phyloP scores from a whole-genome alignment of 345 rosid genomes.

The Rhodamnia argentea region DNA sequence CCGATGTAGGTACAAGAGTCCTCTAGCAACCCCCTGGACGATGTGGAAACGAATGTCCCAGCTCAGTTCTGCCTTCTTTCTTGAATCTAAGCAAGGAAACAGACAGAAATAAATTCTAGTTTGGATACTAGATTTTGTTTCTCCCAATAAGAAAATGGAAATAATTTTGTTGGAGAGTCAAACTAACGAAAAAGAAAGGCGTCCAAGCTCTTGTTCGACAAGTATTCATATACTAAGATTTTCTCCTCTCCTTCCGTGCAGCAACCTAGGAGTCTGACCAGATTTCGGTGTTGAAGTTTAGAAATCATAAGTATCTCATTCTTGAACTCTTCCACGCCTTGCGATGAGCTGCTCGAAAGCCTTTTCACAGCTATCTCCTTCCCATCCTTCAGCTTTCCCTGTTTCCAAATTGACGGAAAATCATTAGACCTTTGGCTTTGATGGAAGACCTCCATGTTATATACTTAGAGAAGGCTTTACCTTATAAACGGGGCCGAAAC shows the following conservation, averaged over 20 bases:
- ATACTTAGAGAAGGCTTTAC: not conserved
- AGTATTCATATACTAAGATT: constrained; percentile 44
- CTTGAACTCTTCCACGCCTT: constrained; percentile 47
- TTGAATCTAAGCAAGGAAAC: constrained; percentile 1
- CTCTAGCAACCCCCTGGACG: constrained; percentile 23
- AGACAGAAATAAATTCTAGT: not conserved
- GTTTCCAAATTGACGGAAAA: not conserved
- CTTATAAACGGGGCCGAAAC: constrained; percentile 4
- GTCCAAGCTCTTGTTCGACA: constrained; percentile 25
- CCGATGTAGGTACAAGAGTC: constrained; percentile 21
- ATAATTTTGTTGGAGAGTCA: no score
- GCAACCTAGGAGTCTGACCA: constrained; percentile 55
- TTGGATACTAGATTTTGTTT: not conserved
- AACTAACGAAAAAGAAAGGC: constrained; percentile 11
- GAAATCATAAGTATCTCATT: constrained; percentile 51
- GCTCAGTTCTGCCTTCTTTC: not conserved
- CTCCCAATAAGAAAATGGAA: not conserved
- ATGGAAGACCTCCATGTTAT: not conserved
- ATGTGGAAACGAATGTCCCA: constrained; percentile 21
- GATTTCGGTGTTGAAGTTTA: constrained; percentile 53
- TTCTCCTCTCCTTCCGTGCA: constrained; percentile 49
- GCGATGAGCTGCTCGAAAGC: constrained; percentile 41
- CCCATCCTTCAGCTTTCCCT: constrained; percentile 42
- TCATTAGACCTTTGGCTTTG: not conserved
- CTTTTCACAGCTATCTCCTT: constrained; percentile 52